Evolutionary conservation across 2,329 filamentous ascomycete genomes (phyloP).

Genomic region (Aspergillus hiratsukae): DNA sequence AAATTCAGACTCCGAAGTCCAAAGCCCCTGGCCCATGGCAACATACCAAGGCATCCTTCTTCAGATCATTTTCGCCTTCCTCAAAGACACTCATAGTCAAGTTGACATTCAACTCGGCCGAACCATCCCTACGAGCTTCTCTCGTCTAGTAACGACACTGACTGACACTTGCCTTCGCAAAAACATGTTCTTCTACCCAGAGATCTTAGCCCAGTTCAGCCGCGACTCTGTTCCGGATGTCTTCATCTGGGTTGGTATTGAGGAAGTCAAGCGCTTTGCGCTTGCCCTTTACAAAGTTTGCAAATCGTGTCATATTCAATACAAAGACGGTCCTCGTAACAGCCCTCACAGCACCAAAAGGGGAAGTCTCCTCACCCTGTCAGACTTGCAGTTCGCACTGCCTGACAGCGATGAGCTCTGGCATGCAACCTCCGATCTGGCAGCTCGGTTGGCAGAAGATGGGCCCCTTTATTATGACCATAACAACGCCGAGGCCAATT

Average conservation of each 20-base stretch:
- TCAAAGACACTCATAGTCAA: slow-evolving; percentile 8
- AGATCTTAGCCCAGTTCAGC: slow-evolving; percentile 17
- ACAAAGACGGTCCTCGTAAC: neutral
- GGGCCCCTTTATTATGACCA: neutral
- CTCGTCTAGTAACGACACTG: slow-evolving; percentile 18
- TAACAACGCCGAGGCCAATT: neutral
- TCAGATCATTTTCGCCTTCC: slow-evolving; percentile 21
- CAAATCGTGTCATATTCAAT: slow-evolving; percentile 1
- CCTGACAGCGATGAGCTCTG: slow-evolving; percentile 20
- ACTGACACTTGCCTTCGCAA: slow-evolving; percentile 19
- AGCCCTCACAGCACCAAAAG: neutral
- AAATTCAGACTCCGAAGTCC: neutral
- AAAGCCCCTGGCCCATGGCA: slow-evolving; percentile 20
- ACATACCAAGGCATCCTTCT: slow-evolving; percentile 26
- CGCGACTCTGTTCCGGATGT: slow-evolving; percentile 10
- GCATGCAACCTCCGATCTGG: slow-evolving; percentile 5
- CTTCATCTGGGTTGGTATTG: slow-evolving; percentile 18
- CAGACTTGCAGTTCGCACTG: slow-evolving; percentile 19
- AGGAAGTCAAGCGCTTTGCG: slow-evolving; percentile 26
- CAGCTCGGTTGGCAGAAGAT: neutral
- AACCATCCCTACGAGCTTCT: slow-evolving; percentile 7
- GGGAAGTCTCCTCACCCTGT: slow-evolving; percentile 13
- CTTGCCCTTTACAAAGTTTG: slow-evolving; percentile 24
- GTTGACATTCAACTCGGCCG: slow-evolving; percentile 2
- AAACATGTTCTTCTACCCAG: slow-evolving; percentile 22